These are phyloP conservation scores for Ostreobium quekettii DNA, from an alignment of 139 green algal genomes.

Conservation along the genomic window DNA sequence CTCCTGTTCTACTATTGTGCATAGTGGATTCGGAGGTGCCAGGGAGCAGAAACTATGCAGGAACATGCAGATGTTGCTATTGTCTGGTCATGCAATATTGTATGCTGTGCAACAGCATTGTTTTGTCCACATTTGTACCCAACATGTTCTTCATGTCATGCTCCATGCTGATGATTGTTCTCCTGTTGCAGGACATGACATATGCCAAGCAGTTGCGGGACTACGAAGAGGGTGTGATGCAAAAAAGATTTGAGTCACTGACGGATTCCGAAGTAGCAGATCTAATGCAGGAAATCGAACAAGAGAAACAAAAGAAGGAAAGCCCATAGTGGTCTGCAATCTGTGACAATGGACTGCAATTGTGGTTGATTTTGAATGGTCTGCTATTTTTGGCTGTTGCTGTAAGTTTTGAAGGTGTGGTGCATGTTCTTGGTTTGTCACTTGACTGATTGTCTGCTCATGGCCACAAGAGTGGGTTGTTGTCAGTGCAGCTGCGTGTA, in stretches of 20 bases:
- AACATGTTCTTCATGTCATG: background rate
- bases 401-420: no score
- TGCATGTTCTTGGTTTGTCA: no score
- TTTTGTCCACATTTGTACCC: background rate
- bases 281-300: constrained; percentile 41
- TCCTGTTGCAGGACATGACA: constrained; percentile 85
- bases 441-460: no score
- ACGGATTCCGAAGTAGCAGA: constrained; percentile 60
- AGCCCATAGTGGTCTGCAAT: no score
- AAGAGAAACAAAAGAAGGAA: no score
- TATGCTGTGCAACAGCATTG: background rate
- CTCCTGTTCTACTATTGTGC: no score
- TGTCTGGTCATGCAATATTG: background rate
- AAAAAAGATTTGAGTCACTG: constrained; percentile 92
- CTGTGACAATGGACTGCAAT: no score
- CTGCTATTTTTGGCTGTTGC: no score
- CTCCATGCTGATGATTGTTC: background rate
- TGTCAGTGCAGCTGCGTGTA: no score
- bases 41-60: constrained; percentile 7
- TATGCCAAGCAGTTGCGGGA: constrained; percentile 95
- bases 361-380: no score
- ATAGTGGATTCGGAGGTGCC: no score
- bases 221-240: constrained; percentile 98
- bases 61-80: background rate
- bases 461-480: no score